phyloP scores from a whole-genome alignment of 257 asterid species.

The Ballota nigra region DNA sequence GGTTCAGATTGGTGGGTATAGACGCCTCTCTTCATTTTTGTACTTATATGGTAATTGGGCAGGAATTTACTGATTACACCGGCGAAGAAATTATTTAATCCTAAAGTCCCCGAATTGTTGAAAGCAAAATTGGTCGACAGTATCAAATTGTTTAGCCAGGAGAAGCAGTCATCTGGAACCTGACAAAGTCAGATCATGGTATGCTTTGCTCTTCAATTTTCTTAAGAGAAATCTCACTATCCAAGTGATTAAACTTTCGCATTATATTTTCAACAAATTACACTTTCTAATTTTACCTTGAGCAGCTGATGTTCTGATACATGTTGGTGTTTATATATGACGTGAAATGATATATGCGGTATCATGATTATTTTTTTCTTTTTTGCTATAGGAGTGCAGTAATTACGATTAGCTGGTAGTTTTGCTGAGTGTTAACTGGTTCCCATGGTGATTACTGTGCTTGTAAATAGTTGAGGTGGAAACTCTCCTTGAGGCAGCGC shows the following conservation, averaged over 20 bases:
- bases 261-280: not conserved
- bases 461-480: constrained; percentile 38
- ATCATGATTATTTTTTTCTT: not conserved
- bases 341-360: not conserved
- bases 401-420: not conserved
- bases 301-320: not conserved
- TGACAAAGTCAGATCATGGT: constrained; percentile 38
- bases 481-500: constrained; percentile 34
- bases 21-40: not conserved
- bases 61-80: constrained; percentile 65
- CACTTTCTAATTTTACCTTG: not conserved
- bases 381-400: constrained; percentile 12
- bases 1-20: not conserved
- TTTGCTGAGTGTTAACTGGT: not conserved
- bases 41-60: constrained; percentile 24
- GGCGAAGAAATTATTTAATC: constrained; percentile 52
- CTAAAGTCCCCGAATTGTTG: constrained; percentile 68
- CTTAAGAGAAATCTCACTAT: not conserved
- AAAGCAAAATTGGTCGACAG: constrained; percentile 57
- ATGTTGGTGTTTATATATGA: not conserved
- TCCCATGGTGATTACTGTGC: constrained; percentile 16
- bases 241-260: not conserved
- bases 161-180: constrained; percentile 42
- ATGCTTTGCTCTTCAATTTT: constrained; percentile 13
- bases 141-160: constrained; percentile 52